These are phyloP conservation scores for Soucietia sequanensis DNA, from an alignment of 805 yeast species.

Conservation along the genomic window DNA sequence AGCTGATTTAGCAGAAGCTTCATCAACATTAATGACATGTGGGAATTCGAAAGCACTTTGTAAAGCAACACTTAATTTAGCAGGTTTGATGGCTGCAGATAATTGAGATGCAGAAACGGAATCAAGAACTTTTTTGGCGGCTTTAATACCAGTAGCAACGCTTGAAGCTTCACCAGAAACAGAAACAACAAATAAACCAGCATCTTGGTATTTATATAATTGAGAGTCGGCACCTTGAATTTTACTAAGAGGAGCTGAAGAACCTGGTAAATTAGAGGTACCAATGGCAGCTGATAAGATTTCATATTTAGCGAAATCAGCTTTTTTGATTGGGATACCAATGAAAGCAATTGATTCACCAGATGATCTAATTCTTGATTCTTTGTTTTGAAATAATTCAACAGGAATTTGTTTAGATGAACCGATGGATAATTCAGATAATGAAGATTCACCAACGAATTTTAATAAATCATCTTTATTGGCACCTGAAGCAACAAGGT, in stretches of 20 bases:
- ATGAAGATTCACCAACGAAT: slow-evolving; percentile 63
- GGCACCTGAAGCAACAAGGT: slow-evolving; percentile 73
- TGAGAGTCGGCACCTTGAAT: slow-evolving; percentile 50
- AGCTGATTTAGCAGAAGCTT: slow-evolving; percentile 31
- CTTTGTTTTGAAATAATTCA: slow-evolving; percentile 59
- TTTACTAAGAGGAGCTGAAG: slow-evolving; percentile 48
- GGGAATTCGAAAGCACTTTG: slow-evolving; percentile 36
- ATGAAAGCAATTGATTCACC: slow-evolving; percentile 74
- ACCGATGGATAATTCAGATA: slow-evolving; percentile 59
- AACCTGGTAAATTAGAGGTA: slow-evolving; percentile 55
- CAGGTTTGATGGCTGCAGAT: slow-evolving; percentile 47
- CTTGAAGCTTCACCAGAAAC: slow-evolving; percentile 55
- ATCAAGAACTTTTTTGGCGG: slow-evolving; percentile 46
- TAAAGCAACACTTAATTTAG: slow-evolving; percentile 43
- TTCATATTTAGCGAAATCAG: slow-evolving; percentile 65
- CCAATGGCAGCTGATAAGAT: slow-evolving; percentile 70
- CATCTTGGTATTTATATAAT: slow-evolving; percentile 68
- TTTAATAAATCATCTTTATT: slow-evolving; percentile 64
- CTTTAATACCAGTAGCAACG: slow-evolving; percentile 61
- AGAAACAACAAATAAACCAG: slow-evolving; percentile 74
- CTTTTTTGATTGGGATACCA: slow-evolving; percentile 72
- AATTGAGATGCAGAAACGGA: slow-evolving; percentile 49
- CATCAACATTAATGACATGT: slow-evolving; percentile 27
- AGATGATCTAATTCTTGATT: slow-evolving; percentile 61
- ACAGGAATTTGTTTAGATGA: slow-evolving; percentile 40